These are phyloP conservation scores for Botrytis pseudocinerea DNA, from an alignment of 2,329 filamentous ascomycete species.

Conservation along the genomic window DNA sequence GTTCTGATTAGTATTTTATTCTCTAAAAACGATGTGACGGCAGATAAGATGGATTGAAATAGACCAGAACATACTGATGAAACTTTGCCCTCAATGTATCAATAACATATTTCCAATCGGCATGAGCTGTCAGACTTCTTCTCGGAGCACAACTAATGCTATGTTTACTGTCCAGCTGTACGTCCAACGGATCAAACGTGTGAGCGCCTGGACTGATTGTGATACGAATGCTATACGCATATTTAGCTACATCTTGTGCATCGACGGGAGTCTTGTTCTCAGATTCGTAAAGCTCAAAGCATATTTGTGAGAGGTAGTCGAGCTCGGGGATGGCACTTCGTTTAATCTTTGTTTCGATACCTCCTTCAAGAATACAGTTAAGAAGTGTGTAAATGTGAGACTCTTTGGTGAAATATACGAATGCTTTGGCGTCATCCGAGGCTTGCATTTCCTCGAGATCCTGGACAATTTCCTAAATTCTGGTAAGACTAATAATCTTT, in stretches of 20 bases:
- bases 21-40: background rate
- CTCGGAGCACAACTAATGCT: conserved; percentile 94
- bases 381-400: conserved; percentile 97
- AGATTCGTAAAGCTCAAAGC: conserved; percentile 96
- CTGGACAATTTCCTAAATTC: conserved; percentile 81
- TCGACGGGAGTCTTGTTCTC: conserved; percentile 57
- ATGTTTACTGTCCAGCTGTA: conserved; percentile 93
- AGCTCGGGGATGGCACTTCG: conserved; percentile 94
- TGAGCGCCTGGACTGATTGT: conserved; percentile 95
- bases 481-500: conserved; percentile 24
- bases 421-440: conserved; percentile 88
- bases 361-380: conserved; percentile 96
- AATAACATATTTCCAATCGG: conserved; percentile 96
- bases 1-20: conserved; percentile 4
- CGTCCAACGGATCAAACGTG: conserved; percentile 92
- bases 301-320: conserved; percentile 96
- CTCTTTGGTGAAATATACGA: conserved; percentile 99
- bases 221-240: conserved; percentile 94
- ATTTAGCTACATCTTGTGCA: conserved; percentile 46
- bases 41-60: background rate
- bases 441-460: conserved; percentile 97
- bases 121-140: conserved; percentile 84
- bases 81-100: conserved; percentile 94
- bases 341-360: conserved; percentile 94
- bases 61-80: conserved; percentile 66